These are phyloP conservation scores for Cucumis cinereus DNA, from an alignment of 306 rosid species.

Conservation along the genomic window DNA sequence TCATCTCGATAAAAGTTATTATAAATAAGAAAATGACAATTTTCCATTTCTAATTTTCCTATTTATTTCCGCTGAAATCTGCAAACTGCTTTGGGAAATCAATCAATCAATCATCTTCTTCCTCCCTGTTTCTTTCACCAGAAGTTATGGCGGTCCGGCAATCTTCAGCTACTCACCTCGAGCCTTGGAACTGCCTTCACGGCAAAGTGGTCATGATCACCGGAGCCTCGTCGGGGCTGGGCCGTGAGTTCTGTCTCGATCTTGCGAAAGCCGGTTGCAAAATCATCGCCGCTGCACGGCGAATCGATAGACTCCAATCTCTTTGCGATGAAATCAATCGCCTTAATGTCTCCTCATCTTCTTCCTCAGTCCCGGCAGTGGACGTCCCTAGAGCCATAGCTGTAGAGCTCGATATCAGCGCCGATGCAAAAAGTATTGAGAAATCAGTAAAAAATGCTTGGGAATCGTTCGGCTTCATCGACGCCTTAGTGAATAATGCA, in stretches of 20 bases:
- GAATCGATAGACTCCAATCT: constrained; percentile 14
- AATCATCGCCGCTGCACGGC: constrained; percentile 59
- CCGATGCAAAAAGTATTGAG: constrained; percentile 34
- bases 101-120: not conserved
- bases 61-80: not conserved
- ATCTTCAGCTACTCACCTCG: constrained; percentile 17
- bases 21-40: not conserved
- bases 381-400: constrained; percentile 32
- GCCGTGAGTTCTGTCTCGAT: constrained; percentile 54
- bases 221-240: constrained; percentile 80
- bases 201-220: constrained; percentile 78
- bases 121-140: not conserved
- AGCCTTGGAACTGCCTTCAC: constrained; percentile 38
- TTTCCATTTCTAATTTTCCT: not conserved
- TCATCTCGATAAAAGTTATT: too few relatives aligned
- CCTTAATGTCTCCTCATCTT: constrained; percentile 26
- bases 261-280: constrained; percentile 55
- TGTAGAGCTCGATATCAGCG: constrained; percentile 52
- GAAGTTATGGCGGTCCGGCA: constrained; percentile 18
- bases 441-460: constrained; percentile 50
- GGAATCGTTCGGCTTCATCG: constrained; percentile 61
- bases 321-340: constrained; percentile 19
- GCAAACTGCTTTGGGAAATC: not conserved
- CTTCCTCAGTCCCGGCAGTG: too few relatives aligned
- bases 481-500: constrained; percentile 64